phyloP scores from a whole-genome alignment of 768 basidiomycete species.

The Lentinula sp. region DNA sequence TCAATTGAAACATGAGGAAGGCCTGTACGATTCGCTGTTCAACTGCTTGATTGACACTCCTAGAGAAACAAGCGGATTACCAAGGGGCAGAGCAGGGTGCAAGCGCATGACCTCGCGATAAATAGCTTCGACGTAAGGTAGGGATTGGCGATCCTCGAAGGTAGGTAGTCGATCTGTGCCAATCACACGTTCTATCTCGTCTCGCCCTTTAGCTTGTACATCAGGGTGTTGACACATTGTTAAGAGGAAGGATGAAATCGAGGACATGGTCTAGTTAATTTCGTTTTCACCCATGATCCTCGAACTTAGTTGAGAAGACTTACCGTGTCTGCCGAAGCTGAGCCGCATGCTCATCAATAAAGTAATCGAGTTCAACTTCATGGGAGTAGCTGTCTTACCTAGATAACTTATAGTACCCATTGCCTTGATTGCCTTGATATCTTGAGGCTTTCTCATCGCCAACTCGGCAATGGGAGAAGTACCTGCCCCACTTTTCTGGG shows the following conservation, averaged over 20 bases:
- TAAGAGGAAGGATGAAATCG: slow-evolving; percentile 9
- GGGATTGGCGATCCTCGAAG: background rate
- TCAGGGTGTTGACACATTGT: slow-evolving; percentile 5
- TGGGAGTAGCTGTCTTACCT: background rate
- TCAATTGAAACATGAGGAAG: slow-evolving; percentile 12
- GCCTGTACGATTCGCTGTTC: background rate
- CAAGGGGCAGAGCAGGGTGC: background rate
- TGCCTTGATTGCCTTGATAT: background rate
- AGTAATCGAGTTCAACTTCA: background rate
- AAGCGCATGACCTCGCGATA: background rate
- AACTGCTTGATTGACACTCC: too few species aligned
- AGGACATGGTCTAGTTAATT: background rate
- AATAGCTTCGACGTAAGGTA: slow-evolving; percentile 2
- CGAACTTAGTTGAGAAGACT: background rate
- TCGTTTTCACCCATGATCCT: too few species aligned
- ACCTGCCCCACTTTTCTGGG: background rate
- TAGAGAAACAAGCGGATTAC: background rate
- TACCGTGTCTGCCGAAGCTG: background rate
- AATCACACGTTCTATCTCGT: background rate
- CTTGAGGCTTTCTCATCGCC: background rate
- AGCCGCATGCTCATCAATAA: background rate
- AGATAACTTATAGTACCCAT: background rate
- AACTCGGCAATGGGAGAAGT: background rate
- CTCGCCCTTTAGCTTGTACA: background rate
- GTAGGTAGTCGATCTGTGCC: background rate